These are phyloP conservation scores for Dalbergia cultrata DNA, from an alignment of 306 rosid species.

Conservation along the genomic window DNA sequence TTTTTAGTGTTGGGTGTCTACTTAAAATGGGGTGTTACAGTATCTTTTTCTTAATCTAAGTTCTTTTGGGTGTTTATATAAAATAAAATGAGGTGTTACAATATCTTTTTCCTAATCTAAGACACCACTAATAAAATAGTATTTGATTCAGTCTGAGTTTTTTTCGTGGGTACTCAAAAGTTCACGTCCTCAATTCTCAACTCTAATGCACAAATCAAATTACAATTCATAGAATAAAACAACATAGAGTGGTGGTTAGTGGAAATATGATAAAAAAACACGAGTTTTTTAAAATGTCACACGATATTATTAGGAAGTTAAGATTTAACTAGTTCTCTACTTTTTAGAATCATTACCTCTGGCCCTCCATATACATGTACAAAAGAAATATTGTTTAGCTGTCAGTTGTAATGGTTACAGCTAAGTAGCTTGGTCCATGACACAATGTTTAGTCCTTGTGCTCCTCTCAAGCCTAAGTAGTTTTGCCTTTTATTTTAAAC, in stretches of 20 bases:
- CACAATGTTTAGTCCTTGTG: background rate
- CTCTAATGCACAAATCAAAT: background rate
- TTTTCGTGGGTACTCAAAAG: background rate
- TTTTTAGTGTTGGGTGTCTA: no score
- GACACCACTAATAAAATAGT: no score
- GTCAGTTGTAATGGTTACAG: constrained; percentile 16
- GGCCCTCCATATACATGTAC: no score
- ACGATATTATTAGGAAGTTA: no score
- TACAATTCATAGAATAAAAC: background rate
- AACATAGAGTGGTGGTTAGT: background rate
- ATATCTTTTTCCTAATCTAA: no score
- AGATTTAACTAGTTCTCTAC: background rate
- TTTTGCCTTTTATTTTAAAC: constrained; percentile 1
- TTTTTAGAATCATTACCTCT: no score
- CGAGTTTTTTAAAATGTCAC: background rate
- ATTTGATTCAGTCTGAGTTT: background rate
- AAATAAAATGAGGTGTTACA: no score
- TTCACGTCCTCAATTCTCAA: background rate
- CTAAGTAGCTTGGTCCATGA: constrained; percentile 15
- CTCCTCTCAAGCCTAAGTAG: background rate
- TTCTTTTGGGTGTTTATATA: no score
- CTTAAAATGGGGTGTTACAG: no score
- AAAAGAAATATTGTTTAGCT: background rate
- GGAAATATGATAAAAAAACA: background rate
- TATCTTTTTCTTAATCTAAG: no score